phyloP scores from a whole-genome alignment of 306 rosid species.

The Inga oerstediana region DNA sequence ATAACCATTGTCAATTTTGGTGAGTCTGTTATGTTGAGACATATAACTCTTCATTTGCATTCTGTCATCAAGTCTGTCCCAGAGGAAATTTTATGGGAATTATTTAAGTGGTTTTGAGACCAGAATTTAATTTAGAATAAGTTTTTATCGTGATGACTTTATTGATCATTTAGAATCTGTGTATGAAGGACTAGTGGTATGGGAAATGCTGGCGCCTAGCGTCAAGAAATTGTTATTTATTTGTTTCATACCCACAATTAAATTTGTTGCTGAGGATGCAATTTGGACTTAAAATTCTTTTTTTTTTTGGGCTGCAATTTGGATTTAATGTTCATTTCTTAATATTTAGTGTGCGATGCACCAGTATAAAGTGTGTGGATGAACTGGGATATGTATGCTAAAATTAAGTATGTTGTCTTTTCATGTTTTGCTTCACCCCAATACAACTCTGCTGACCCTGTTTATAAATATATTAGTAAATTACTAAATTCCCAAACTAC shows the following conservation, averaged over 20 bases:
- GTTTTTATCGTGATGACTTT: conserved; percentile 15
- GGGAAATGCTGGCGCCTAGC: conserved; percentile 14
- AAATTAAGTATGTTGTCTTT: conserved; percentile 23
- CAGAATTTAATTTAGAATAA: conserved; percentile 13
- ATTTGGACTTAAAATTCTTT: conserved; percentile 11
- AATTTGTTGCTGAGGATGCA: conserved; percentile 25
- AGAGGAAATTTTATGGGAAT: background rate
- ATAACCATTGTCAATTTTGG: conserved; percentile 95
- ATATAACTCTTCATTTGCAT: conserved; percentile 25
- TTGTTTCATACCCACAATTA: conserved; percentile 7
- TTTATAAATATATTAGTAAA: background rate
- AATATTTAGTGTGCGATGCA: conserved; percentile 7
- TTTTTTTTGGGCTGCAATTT: background rate
- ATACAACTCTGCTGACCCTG: background rate
- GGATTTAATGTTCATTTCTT: conserved; percentile 24
- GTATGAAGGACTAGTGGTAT: conserved; percentile 25
- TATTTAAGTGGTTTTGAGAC: background rate
- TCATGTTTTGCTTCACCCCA: background rate
- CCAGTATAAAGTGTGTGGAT: conserved; percentile 17
- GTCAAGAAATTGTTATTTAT: conserved; percentile 14
- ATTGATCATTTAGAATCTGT: conserved; percentile 26
- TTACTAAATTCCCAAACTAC: background rate
- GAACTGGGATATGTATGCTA: conserved; percentile 1
- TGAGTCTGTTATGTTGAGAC: conserved; percentile 51
- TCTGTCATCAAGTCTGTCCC: conserved; percentile 6